Evolutionary conservation across 148 eudicot species (phyloP).

Genomic region (Cornus suecica): DNA sequence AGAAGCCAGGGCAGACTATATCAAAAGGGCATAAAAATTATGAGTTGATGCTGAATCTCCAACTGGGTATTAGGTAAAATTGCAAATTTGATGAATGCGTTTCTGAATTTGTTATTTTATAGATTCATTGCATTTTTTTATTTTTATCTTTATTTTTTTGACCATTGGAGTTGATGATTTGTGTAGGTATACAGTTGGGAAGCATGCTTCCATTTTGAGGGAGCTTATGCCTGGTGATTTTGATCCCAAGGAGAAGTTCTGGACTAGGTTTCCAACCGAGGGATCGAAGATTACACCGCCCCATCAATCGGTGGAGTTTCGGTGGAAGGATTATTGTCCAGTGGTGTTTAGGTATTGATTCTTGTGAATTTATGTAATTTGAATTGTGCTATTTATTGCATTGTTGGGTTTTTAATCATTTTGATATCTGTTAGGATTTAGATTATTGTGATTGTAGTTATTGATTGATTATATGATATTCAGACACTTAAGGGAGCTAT

Average conservation of each 20-base stretch:
- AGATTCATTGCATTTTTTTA: not conserved
- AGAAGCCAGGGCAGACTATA: constrained; percentile 76
- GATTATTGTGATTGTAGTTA: constrained; percentile 8
- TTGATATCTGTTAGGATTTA: not conserved
- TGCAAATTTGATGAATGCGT: not conserved
- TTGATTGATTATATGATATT: constrained; percentile 13
- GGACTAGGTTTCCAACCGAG: constrained; percentile 92
- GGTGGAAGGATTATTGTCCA: constrained; percentile 98
- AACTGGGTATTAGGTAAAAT: constrained; percentile 78
- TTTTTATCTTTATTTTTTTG: not conserved
- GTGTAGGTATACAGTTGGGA: constrained; percentile 76
- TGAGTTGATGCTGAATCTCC: constrained; percentile 87
- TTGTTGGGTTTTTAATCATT: no score
- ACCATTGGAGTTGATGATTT: not conserved
- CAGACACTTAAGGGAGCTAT: constrained; percentile 81
- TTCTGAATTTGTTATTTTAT: not conserved
- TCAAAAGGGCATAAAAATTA: constrained; percentile 87
- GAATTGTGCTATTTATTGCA: not conserved
- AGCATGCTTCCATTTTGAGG: constrained; percentile 60
- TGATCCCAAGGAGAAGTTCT: constrained; percentile 87
- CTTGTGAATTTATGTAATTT: not conserved
- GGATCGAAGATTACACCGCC: constrained; percentile 86
- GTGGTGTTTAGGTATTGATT: constrained; percentile 76
- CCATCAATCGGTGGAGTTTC: constrained; percentile 78
- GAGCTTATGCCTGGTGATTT: constrained; percentile 73